Conservation (phyloP, 441 rosid genomes). For the Adansonia madagascariensis region DNA sequence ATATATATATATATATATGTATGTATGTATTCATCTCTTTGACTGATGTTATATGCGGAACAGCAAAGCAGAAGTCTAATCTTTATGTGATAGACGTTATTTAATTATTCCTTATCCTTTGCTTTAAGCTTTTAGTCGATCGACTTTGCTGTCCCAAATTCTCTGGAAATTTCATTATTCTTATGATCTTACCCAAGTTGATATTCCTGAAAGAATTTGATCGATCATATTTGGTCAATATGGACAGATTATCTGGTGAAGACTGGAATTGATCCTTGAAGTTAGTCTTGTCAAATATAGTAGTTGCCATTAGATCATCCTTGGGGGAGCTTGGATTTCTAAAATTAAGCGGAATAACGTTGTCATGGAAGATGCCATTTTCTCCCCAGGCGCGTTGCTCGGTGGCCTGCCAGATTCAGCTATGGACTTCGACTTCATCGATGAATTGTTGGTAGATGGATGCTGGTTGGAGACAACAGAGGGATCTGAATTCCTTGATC, state of each 20-base stretch:
- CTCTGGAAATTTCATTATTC: conserved; percentile 6
- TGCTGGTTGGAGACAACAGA: conserved; percentile 86
- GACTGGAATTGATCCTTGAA: conserved; percentile 26
- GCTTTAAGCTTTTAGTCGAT: background rate
- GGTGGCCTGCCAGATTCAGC: conserved; percentile 42
- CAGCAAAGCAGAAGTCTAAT: conserved; percentile 23
- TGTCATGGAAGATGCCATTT: conserved; percentile 61
- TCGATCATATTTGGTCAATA: conserved; percentile 17
- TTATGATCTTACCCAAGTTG: conserved; percentile 21
- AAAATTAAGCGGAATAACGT: conserved; percentile 16
- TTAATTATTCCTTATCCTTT: background rate
- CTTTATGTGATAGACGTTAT: conserved; percentile 12
- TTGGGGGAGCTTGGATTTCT: conserved; percentile 15
- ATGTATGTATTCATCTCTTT: background rate
- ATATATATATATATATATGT: too few species aligned
- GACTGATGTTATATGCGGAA: conserved; percentile 21
- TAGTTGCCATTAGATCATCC: conserved; percentile 9
- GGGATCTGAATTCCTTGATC: conserved; percentile 72
- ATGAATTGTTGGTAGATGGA: conserved; percentile 79
- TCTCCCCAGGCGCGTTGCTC: conserved; percentile 43
- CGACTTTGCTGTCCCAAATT: conserved; percentile 11
- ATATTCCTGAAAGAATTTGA: conserved; percentile 19
- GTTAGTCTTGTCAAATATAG: background rate
- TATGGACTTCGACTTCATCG: conserved; percentile 73
- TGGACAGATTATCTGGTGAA: conserved; percentile 33